Conservation (phyloP, 805 yeast species). For the Isabelozyma gotoi region DNA sequence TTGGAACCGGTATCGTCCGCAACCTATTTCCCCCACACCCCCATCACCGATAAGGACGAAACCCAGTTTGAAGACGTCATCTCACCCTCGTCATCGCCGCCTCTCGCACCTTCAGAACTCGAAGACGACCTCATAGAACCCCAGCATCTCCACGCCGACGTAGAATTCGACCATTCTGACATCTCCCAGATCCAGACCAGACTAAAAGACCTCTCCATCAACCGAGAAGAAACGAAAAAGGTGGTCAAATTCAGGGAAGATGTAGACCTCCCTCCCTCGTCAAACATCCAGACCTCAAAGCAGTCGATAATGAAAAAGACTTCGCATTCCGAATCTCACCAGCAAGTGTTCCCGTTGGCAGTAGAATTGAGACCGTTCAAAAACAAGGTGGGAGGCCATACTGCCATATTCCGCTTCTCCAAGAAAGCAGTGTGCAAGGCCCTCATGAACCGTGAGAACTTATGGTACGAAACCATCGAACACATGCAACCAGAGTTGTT, state of each 20-base stretch:
- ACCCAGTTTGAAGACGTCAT: background rate
- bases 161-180: slow-evolving; percentile 45
- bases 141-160: slow-evolving; percentile 51
- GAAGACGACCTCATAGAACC: slow-evolving; percentile 9
- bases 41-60: slow-evolving; percentile 12
- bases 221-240: background rate
- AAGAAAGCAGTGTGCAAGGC: slow-evolving; percentile 93
- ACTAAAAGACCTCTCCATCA: background rate
- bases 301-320: background rate
- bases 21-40: slow-evolving; percentile 67
- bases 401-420: slow-evolving; percentile 91
- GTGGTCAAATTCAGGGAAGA: background rate
- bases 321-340: background rate
- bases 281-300: background rate
- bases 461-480: slow-evolving; percentile 90
- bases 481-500: slow-evolving; percentile 70
- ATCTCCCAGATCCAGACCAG: slow-evolving; percentile 20
- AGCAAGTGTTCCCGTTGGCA: slow-evolving; percentile 60
- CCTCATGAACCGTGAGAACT: slow-evolving; percentile 83
- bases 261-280: background rate
- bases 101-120: too few species aligned
- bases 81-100: background rate
- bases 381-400: slow-evolving; percentile 97
- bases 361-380: slow-evolving; percentile 90
- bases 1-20: slow-evolving; percentile 69